Base-by-base conservation (phyloP, 2,329 filamentous ascomycete species). In the Phialophora macrospora region DNA sequence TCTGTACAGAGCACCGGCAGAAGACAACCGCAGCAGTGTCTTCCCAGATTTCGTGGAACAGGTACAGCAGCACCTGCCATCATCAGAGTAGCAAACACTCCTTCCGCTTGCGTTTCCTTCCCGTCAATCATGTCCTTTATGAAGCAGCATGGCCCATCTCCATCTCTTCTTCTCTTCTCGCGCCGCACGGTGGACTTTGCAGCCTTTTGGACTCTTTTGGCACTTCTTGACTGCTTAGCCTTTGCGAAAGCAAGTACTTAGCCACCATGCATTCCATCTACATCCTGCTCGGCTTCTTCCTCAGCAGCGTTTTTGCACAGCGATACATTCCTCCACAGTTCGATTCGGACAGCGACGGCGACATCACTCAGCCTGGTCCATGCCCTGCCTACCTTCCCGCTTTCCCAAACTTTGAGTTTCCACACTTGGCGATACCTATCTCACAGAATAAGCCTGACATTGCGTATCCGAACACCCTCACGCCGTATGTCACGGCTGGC, bases 351-450 rank as follows among this genome's bases (percentile, higher is more conserved):
- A 20, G 32, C 12, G 32, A 44, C 30, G 52, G 32, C 17, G 51
- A 51, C 41, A 57, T 62, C n/a, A 62, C 63, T 30, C 24, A 51
- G 28, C 34, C 59, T 30, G 54, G 24, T 3, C 24, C 48, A 34
- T 85, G 83, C 72, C 80, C 81, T 44, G 77, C 80, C 34, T 73
- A 79, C 55, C 75, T 85, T 56, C 75, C 76, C 14, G 78, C 79
- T 4, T 28, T 61, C 20, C 66, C 66, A 20, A 72, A 77, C 28
- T 86, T 80, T 70, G 79, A 85, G 73, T 87, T 80, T 75, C 87
- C 88, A 4, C 84, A 88, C 70, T 77, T 89, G 58, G 88, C 90
- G 70, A 75, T 90, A 30, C 84, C 86, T 1, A 75, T 90, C 66
- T 80, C 87, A 76, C 82, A 81, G 1, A 76, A 79, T n/a, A 77